phyloP scores from a whole-genome alignment of 2,329 filamentous ascomycete species.

The Clonostachys chloroleuca region DNA sequence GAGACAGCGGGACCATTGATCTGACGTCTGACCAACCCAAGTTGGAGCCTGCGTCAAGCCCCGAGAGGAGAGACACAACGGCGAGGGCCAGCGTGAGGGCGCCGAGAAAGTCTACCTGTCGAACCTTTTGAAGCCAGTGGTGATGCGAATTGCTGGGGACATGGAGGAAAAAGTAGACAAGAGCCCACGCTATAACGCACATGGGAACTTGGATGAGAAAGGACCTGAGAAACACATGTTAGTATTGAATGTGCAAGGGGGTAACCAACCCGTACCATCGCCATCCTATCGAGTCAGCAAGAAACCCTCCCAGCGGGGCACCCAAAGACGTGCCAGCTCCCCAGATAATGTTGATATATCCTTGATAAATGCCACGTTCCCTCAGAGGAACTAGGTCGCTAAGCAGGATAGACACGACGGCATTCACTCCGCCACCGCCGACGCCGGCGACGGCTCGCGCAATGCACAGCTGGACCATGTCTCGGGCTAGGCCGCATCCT shows the following conservation, averaged over 20 bases:
- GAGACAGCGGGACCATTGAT: slow-evolving; percentile 52
- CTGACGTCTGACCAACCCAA: slow-evolving; percentile 58
- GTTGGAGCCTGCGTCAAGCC: slow-evolving; percentile 71
- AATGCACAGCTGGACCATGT: slow-evolving; percentile 58
- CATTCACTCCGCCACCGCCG: slow-evolving; percentile 69
- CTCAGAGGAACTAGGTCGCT: slow-evolving; percentile 64
- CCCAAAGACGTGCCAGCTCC: slow-evolving; percentile 64
- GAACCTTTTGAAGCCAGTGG: slow-evolving; percentile 59
- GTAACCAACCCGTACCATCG: slow-evolving; percentile 48
- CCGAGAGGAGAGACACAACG: slow-evolving; percentile 62
- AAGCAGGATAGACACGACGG: slow-evolving; percentile 64
- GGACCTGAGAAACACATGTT: slow-evolving; percentile 38
- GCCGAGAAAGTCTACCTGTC: slow-evolving; percentile 69
- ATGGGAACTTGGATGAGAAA: slow-evolving; percentile 70
- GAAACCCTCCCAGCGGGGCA: slow-evolving; percentile 64
- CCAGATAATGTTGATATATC: slow-evolving; percentile 67
- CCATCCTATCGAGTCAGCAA: slow-evolving; percentile 74
- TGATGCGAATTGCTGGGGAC: slow-evolving; percentile 56
- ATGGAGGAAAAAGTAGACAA: slow-evolving; percentile 59
- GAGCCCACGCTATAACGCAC: slow-evolving; percentile 59
- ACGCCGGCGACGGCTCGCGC: slow-evolving; percentile 51
- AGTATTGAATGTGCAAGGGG: too few relatives aligned
- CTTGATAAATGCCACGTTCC: slow-evolving; percentile 71
- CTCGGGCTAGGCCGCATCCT: slow-evolving; percentile 58
- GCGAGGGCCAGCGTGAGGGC: slow-evolving; percentile 62